Evolutionary conservation across 2,329 filamentous ascomycete species (phyloP).

Genomic region (Boeremia exigua): DNA sequence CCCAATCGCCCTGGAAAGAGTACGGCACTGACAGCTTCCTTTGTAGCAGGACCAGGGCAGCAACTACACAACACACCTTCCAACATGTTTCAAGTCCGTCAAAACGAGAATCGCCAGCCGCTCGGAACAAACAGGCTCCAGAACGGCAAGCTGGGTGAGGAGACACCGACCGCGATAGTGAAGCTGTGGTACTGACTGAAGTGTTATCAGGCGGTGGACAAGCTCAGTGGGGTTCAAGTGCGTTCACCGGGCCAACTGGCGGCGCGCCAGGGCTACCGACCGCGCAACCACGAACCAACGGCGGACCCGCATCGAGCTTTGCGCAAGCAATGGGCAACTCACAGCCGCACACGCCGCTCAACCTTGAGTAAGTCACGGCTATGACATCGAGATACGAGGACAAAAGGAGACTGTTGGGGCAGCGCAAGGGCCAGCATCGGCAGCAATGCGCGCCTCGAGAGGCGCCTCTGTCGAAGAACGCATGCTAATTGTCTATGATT

Average conservation of each 20-base stretch:
- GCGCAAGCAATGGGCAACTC: conserved; percentile 63
- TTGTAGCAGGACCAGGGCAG: conserved; percentile 55
- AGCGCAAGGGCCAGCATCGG: not conserved
- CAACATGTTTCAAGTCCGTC: conserved; percentile 56
- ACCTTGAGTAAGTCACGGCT: conserved; percentile 60
- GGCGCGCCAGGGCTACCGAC: conserved; percentile 59
- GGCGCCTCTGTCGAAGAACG: not conserved
- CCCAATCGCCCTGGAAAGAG: not conserved
- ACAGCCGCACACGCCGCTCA: conserved; percentile 60
- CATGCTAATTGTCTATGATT: conserved; percentile 31
- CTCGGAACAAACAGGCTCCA: conserved; percentile 58
- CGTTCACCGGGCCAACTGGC: conserved; percentile 61
- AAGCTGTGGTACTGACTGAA: conserved; percentile 26
- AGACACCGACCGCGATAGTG: not conserved
- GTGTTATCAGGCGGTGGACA: conserved; percentile 54
- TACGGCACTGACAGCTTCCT: conserved; percentile 19
- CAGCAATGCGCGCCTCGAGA: not conserved
- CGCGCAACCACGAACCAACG: conserved; percentile 58
- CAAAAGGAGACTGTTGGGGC: not conserved
- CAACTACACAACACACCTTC: conserved; percentile 60
- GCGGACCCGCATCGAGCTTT: conserved; percentile 59
- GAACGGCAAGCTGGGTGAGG: conserved; percentile 61
- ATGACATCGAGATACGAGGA: not conserved
- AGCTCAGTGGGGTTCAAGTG: conserved; percentile 56
- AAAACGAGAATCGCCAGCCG: conserved; percentile 57